These are phyloP conservation scores for Claviceps capensis DNA, from an alignment of 2,329 filamentous ascomycete genomes.

Conservation along the genomic window DNA sequence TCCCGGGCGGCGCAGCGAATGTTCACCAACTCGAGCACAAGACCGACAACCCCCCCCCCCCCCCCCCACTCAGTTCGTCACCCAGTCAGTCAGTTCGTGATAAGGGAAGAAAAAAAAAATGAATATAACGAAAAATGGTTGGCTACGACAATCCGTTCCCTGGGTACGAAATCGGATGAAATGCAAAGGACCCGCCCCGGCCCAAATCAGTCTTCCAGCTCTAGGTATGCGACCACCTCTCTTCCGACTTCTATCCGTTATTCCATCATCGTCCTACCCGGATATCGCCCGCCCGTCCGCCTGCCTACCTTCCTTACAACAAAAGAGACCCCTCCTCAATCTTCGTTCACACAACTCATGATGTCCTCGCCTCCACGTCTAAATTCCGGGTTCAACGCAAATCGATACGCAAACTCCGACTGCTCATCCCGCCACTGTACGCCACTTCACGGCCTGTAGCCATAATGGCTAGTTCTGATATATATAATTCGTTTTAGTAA, in stretches of 20 bases:
- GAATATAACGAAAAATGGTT: not conserved
- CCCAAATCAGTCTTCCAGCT: not conserved
- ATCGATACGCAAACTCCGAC: not conserved
- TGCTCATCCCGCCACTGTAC: not conserved
- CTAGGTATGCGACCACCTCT: not conserved
- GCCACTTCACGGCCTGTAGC: not conserved
- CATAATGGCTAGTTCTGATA: too few relatives aligned
- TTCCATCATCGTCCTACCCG: not conserved
- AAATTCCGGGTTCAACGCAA: not conserved
- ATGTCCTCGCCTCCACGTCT: not conserved
- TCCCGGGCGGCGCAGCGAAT: not conserved
- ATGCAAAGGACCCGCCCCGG: not conserved
- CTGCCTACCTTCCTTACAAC: constrained; percentile 1
- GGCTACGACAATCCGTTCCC: not conserved
- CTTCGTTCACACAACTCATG: not conserved
- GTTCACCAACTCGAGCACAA: not conserved
- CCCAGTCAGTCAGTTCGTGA: not conserved
- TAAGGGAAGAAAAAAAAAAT: not conserved
- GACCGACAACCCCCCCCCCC: too few relatives aligned
- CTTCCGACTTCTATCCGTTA: not conserved
- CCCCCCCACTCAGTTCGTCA: too few relatives aligned
- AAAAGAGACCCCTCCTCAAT: constrained; percentile 4
- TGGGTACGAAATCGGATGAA: not conserved
- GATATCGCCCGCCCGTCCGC: constrained; percentile 2
- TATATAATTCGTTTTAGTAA: constrained; percentile 42